Conservation (phyloP, 176 grass and related monocot genomes). For the Miscanthus lutarioriparius region DNA sequence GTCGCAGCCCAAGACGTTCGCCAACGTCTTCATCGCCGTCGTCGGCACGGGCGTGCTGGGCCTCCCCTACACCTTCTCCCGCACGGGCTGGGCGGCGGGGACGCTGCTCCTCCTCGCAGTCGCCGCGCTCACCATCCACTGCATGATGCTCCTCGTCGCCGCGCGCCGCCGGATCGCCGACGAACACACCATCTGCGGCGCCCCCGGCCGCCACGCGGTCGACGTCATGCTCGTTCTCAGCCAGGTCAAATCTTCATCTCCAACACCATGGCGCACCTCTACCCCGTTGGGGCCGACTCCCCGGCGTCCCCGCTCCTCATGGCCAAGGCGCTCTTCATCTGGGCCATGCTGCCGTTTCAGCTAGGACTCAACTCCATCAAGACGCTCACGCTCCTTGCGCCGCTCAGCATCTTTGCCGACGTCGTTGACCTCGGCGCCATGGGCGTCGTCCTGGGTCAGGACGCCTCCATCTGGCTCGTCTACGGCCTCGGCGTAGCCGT, state of each 20-base stretch:
- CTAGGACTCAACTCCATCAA: conserved; percentile 92
- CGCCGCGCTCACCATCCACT: conserved; percentile 84
- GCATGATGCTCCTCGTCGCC: conserved; percentile 91
- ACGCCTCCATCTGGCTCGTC: conserved; percentile 54
- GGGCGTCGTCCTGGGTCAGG: conserved; percentile 86
- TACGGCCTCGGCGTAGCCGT: conserved; percentile 94
- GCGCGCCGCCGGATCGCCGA: conserved; percentile 57
- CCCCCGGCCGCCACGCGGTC: conserved; percentile 58
- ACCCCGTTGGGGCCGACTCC: conserved; percentile 32
- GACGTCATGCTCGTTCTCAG: conserved; percentile 97
- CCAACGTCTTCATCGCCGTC: conserved; percentile 94
- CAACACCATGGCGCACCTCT: conserved; percentile 75
- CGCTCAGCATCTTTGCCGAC: conserved; percentile 93
- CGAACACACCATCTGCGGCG: conserved; percentile 57
- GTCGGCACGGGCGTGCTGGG: conserved; percentile 91
- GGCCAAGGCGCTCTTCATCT: conserved; percentile 74
- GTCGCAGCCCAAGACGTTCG: conserved; percentile 95
- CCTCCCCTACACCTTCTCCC: conserved; percentile 97
- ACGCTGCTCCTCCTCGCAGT: conserved; percentile 58
- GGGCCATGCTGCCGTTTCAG: conserved; percentile 86
- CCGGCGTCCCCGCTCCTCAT: conserved; percentile 49
- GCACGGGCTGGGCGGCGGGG: conserved; percentile 83
- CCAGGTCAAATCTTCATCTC: conserved; percentile 85
- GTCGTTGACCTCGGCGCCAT: conserved; percentile 92
- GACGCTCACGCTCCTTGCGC: conserved; percentile 91